phyloP scores from a whole-genome alignment of 2,329 filamentous ascomycete genomes.

The Coniochaeta sp. region DNA sequence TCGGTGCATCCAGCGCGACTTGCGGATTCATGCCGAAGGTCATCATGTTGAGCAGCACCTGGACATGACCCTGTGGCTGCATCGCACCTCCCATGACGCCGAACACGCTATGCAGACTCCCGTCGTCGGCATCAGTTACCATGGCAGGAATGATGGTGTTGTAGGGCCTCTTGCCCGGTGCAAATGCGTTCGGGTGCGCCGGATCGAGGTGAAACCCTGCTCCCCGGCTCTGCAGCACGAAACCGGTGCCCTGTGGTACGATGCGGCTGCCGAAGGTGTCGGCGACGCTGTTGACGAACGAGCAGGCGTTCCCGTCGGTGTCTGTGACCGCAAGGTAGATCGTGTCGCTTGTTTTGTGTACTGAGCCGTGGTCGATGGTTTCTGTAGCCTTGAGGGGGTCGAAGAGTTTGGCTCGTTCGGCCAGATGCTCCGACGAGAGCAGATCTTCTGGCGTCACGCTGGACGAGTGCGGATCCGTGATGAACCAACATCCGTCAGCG shows the following conservation, averaged over 20 bases:
- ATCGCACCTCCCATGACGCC: constrained; percentile 98
- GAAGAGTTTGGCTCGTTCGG: constrained; percentile 56
- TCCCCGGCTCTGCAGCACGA: constrained; percentile 86
- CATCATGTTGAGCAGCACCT: constrained; percentile 83
- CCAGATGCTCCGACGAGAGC: constrained; percentile 64
- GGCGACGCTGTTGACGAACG: constrained; percentile 93
- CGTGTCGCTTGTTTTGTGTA: constrained; percentile 69
- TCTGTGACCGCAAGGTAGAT: constrained; percentile 90
- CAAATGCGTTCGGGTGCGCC: constrained; percentile 71
- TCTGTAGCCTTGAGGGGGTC: constrained; percentile 57
- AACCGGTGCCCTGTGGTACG: constrained; percentile 78
- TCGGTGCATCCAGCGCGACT: constrained; percentile 77
- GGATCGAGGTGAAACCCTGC: constrained; percentile 68
- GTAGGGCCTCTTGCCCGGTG: constrained; percentile 78
- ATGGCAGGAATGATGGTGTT: constrained; percentile 94
- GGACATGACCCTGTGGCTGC: constrained; percentile 92
- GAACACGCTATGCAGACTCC: constrained; percentile 71
- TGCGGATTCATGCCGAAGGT: constrained; percentile 76
- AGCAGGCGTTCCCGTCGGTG: constrained; percentile 75
- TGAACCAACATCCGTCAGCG: constrained; percentile 80
- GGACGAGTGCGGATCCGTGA: constrained; percentile 69
- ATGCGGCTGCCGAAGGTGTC: constrained; percentile 79
- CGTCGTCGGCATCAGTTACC: constrained; percentile 67
- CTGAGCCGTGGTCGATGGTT: constrained; percentile 57
- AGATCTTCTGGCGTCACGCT: constrained; percentile 28